Base-by-base conservation (phyloP, 1,284 basidiomycete genomes). In the Boletus hoseneyae region DNA sequence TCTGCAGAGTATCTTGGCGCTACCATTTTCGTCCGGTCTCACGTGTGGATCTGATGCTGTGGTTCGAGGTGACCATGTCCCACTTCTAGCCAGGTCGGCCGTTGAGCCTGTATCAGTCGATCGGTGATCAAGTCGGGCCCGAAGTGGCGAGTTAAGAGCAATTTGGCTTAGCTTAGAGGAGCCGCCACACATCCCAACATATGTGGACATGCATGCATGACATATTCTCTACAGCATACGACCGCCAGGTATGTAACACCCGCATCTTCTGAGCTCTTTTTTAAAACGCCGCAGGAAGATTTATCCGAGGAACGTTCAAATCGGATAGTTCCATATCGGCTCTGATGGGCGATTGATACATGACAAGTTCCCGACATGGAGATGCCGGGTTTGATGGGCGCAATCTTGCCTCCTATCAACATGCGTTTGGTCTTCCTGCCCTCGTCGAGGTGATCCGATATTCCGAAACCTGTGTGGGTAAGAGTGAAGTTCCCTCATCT, bases 361-460 rank as follows among this genome's bases (percentile, higher is more conserved):
- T 27, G 27, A 40, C 18, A 19, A 18, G 35, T 51, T 42, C 30
- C 53, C 39, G 50, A 40, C 37, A 45, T 39, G 38, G 25, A 12
- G 13, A 43, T 45, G 25, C 32, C 19, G 16, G n/a, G 45, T 52
- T 37, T 55, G 27, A 35, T 61, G 59, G 54, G 48, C 59, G 49
- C 50, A 41, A 48, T 32, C 39, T 39, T 9, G 15, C 47, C 36
- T 6, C 15, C 34, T 48, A 51, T 58, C 47, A 44, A 35, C 18
- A 11, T 50, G 54, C 25, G 44, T 25, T 30, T 30, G 19, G 40
- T 25, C 39, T 38, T 33, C 33, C 23, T 25, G 25, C 29, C 35
- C 33, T 21, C 21, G 30, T 29, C 16, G 10, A 38, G 42, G 21
- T 38, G 45, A 46, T 46, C 27, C 25, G 42, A 57, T 33, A 44